Conservation (phyloP, 1,139 yeast genomes). For the Blastobotrys malaysiensis region DNA sequence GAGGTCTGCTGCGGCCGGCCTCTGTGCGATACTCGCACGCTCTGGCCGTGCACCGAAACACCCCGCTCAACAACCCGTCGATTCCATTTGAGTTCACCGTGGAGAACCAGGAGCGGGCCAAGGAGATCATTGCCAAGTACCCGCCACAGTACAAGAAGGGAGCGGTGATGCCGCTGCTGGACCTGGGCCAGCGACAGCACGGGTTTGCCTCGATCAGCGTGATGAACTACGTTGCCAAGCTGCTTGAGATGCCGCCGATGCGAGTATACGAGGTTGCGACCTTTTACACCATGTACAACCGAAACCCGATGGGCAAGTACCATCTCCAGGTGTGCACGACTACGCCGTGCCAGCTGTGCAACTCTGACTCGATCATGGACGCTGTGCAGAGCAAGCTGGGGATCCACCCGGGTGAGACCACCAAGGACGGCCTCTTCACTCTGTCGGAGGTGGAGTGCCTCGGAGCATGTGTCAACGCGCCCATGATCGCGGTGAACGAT, state of each 20-base stretch:
- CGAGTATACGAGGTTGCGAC: conserved; percentile 93
- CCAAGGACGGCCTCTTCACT: conserved; percentile 70
- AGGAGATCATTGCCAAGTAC: conserved; percentile 69
- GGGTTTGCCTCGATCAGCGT: conserved; percentile 87
- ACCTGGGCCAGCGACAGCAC: conserved; percentile 81
- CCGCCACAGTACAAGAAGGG: conserved; percentile 86
- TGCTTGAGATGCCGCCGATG: conserved; percentile 90
- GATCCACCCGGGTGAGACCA: conserved; percentile 74
- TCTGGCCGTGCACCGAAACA: conserved; percentile 67
- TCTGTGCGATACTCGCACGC: conserved; percentile 7
- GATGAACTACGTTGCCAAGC: conserved; percentile 86
- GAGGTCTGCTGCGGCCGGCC: neutral
- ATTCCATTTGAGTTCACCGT: conserved; percentile 68
- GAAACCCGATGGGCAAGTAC: conserved; percentile 82
- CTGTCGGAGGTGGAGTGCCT: conserved; percentile 86
- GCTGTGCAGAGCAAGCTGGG: conserved; percentile 59
- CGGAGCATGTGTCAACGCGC: conserved; percentile 91
- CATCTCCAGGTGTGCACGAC: conserved; percentile 86
- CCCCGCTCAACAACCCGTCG: conserved; percentile 59
- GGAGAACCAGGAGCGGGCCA: conserved; percentile 66
- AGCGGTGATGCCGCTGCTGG: conserved; percentile 83
- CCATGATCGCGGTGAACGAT: conserved; percentile 82
- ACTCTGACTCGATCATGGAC: conserved; percentile 70
- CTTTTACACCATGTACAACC: conserved; percentile 87
- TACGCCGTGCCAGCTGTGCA: conserved; percentile 85